Base-by-base conservation (phyloP, 73 alveolate genomes). In the Tetrahymena thermophila region DNA sequence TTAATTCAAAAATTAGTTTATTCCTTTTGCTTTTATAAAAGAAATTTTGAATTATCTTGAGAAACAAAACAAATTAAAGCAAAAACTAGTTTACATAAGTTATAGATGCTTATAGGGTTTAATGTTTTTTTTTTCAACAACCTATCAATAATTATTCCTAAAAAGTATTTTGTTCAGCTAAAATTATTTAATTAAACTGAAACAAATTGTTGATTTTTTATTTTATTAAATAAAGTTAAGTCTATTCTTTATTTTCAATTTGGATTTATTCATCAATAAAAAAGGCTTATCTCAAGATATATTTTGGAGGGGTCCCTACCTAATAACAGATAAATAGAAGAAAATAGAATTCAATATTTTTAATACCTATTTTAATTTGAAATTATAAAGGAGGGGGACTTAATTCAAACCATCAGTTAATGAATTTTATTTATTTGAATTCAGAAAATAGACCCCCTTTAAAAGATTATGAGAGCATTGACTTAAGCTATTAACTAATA, bases 271-370 rank as follows among this genome's bases (percentile, higher is more conserved):
- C 37, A 71, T 71, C n/a, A 71, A n/a, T 71, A 71, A 71, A 71
- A 25, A n/a, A n/a, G n/a, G 89, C 89, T 71, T 71, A 71, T 71
- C 89, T 71, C 35, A 71, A 28, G 37, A 71, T 71, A 23, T 71
- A 71, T 71, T 71, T 71, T 71, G 89, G 85, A 71, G 89, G 89
- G 89, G 89, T 71, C 89, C 89, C 89, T 71, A 6, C 83, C 83
- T 50, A 21, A 50, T 50, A 71, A 71, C 6, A 71, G n/a, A 71
- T 71, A n/a, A 71, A 71, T 71, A 28, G 10, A 71, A 3, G 37
- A 25, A 71, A 71, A 28, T 71, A n/a, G 37, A 28, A 71, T 71
- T 71, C 89, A n/a, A 50, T 71, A 71, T 71, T 71, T 71, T 28
- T n/a, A 71, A n/a, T n/a, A n/a, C 9, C 89, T 28, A 31, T 31